Percentiles rank a stretch among this genome's conserved stretches.
Conservation (phyloP, 768 basidiomycete species). For the Coprinopsis marcescibilis region DNA sequence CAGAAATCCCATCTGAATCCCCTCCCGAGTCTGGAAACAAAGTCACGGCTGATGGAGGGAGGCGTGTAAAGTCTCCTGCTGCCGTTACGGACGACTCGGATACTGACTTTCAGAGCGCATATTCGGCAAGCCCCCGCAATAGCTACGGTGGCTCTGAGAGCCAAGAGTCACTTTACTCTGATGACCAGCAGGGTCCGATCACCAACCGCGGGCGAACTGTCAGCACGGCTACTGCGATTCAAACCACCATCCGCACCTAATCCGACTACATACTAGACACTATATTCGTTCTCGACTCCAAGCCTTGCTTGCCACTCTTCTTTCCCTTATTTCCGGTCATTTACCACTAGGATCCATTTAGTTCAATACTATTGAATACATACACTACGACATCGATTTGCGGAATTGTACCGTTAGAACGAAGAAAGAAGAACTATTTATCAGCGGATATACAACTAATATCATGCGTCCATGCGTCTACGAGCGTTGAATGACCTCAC, state of each 20-base stretch:
- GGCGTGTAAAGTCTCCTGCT: constrained; percentile 15
- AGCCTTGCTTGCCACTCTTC: too few relatives aligned
- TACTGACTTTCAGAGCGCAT: constrained; percentile 84
- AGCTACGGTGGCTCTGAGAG: constrained; percentile 35
- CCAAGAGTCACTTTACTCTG: too few relatives aligned
- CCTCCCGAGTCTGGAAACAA: constrained; percentile 12
- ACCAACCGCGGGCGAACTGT: constrained; percentile 46
- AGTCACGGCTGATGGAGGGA: constrained; percentile 12
- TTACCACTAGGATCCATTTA: too few relatives aligned
- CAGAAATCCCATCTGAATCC: constrained; percentile 23
- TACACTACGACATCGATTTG: too few relatives aligned
- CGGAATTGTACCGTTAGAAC: too few relatives aligned
- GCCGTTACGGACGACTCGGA: constrained; percentile 69
- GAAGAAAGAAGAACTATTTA: too few relatives aligned
- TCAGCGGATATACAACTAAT: too few relatives aligned
- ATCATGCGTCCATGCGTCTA: constrained; percentile 58
- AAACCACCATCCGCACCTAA: not conserved
- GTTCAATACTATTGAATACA: too few relatives aligned
- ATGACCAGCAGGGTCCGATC: not conserved
- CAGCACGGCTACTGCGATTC: constrained; percentile 45
- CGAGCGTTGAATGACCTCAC: constrained; percentile 73
- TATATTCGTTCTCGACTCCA: not conserved
- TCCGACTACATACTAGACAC: not conserved
- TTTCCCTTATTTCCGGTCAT: too few relatives aligned
- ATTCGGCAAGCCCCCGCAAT: constrained; percentile 66